Evolutionary conservation across 1,284 basidiomycete genomes (phyloP).

Genomic region (Golubevia pallescens): DNA sequence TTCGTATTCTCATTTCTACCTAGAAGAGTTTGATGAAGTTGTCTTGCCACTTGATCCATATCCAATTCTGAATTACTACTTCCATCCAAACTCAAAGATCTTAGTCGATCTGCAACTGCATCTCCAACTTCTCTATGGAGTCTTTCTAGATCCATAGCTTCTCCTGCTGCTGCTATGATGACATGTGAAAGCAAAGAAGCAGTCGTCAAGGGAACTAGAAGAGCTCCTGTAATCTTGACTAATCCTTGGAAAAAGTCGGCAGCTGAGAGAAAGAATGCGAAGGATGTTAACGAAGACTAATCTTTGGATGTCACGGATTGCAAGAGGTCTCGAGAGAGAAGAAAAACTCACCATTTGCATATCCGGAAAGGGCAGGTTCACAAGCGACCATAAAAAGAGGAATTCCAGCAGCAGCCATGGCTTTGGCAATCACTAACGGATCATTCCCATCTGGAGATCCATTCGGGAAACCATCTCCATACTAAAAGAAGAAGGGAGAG

Average conservation of each 20-base stretch:
- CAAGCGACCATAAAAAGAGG: slow-evolving; percentile 76
- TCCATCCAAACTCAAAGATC: slow-evolving; percentile 72
- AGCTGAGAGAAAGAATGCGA: slow-evolving; percentile 68
- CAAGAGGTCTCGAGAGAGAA: slow-evolving; percentile 20
- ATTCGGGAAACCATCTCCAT: slow-evolving; percentile 77
- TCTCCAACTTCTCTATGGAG: slow-evolving; percentile 90
- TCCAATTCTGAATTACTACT: slow-evolving; percentile 72
- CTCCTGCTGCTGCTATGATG: slow-evolving; percentile 93
- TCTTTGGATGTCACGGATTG: slow-evolving; percentile 19
- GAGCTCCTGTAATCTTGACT: slow-evolving; percentile 70
- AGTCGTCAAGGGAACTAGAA: slow-evolving; percentile 92
- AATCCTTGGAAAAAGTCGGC: slow-evolving; percentile 83
- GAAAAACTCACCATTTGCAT: slow-evolving; percentile 58
- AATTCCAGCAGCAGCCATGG: slow-evolving; percentile 82
- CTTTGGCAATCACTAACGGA: slow-evolving; percentile 82
- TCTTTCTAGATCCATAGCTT: slow-evolving; percentile 96
- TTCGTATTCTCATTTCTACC: slow-evolving; percentile 95
- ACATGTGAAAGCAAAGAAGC: slow-evolving; percentile 95
- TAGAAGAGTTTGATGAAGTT: slow-evolving; percentile 87
- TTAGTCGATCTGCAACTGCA: slow-evolving; percentile 88
- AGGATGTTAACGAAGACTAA: slow-evolving; percentile 4
- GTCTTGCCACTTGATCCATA: slow-evolving; percentile 92
- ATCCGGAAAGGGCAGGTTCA: slow-evolving; percentile 93
- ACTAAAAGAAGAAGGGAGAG: slow-evolving; percentile 15
- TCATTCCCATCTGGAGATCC: slow-evolving; percentile 73